Evolutionary conservation across 768 basidiomycete genomes (phyloP).

Genomic region (Lanmaoa rubissima): DNA sequence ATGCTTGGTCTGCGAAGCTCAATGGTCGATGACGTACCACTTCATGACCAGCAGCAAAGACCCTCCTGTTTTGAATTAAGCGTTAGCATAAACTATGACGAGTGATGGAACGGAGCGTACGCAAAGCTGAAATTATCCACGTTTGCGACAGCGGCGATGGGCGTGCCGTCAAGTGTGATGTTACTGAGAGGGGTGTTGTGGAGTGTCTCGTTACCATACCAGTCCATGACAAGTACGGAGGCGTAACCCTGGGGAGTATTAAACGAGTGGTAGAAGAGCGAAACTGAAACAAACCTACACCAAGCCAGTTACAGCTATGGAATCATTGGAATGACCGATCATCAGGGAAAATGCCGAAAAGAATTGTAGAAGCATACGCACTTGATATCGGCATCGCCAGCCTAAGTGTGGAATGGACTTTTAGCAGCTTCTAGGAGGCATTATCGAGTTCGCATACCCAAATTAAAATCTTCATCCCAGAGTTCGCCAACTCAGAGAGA

Average conservation of each 20-base stretch:
- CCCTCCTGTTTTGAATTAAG: constrained; percentile 37
- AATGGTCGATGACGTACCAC: constrained; percentile 41
- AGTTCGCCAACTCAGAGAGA: constrained; percentile 36
- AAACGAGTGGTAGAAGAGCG: not conserved
- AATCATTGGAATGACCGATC: not conserved
- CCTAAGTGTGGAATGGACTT: constrained; percentile 9
- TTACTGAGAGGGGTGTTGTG: constrained; percentile 44
- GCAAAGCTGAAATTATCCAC: constrained; percentile 68
- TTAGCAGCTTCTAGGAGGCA: not conserved
- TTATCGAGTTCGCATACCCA: constrained; percentile 31
- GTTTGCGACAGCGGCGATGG: constrained; percentile 60
- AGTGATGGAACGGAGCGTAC: constrained; percentile 37
- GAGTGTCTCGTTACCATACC: constrained; percentile 43
- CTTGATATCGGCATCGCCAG: constrained; percentile 30
- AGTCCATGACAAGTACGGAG: constrained; percentile 44
- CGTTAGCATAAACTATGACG: not conserved
- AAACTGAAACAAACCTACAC: constrained; percentile 30
- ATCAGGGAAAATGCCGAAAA: not conserved
- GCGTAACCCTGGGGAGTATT: constrained; percentile 27
- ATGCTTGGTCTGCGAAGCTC: not conserved
- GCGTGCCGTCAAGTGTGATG: constrained; percentile 52
- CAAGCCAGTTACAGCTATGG: constrained; percentile 23
- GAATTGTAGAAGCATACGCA: constrained; percentile 3
- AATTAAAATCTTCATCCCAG: constrained; percentile 37
- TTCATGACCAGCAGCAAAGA: constrained; percentile 61